phyloP scores from a whole-genome alignment of 75 land plant species.

The Selaginella tamariscina region DNA sequence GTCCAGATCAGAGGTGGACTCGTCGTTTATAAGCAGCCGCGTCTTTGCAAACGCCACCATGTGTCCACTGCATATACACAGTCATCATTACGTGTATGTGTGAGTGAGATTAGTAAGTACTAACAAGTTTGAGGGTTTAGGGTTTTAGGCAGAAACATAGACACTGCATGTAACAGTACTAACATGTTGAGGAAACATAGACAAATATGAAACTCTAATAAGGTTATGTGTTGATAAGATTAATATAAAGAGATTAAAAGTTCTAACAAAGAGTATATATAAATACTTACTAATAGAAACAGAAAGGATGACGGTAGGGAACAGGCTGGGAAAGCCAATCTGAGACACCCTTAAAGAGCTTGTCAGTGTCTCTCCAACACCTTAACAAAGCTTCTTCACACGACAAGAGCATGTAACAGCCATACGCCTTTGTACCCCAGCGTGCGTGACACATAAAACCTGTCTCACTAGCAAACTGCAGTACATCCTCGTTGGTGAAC shows the following conservation, averaged over 20 bases:
- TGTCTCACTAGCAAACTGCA: constrained; percentile 15
- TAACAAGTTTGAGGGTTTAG: no score
- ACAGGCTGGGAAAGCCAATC: constrained; percentile 30
- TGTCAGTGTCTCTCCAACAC: constrained; percentile 27
- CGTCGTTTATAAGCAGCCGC: constrained; percentile 15
- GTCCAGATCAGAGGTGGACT: constrained; percentile 16
- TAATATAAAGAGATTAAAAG: constrained; percentile 1
- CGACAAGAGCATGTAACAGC: constrained; percentile 23
- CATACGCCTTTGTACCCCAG: constrained; percentile 19
- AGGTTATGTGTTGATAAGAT: no score
- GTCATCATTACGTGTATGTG: no score
- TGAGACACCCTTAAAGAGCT: constrained; percentile 10
- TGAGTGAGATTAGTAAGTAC: no score
- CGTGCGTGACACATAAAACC: constrained; percentile 19
- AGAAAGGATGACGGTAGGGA: constrained; percentile 28
- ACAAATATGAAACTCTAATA: no score
- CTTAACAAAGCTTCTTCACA: constrained; percentile 11
- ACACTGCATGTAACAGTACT: no score
- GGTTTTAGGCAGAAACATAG: no score
- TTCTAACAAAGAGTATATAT: neutral
- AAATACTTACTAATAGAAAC: constrained; percentile 30
- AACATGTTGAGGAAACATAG: no score
- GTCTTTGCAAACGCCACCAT: constrained; percentile 26
- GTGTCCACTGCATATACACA: constrained; percentile 34
- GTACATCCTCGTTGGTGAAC: constrained; percentile 17